Conservation (phyloP, 2,329 filamentous ascomycete species). For the Penicillium occitanis region DNA sequence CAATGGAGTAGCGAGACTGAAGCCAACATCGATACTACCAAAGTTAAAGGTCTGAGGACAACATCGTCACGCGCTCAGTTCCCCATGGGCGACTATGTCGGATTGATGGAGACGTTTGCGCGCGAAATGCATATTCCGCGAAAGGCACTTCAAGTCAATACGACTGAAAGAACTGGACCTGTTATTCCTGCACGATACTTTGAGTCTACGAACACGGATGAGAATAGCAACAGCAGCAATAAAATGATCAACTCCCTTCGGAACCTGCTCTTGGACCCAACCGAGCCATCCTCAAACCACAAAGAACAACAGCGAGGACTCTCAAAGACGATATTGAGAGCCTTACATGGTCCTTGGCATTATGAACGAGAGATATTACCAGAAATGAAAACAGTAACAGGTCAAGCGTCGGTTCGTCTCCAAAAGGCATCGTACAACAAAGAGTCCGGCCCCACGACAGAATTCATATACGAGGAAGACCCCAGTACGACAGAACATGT, state of each 20-base stretch:
- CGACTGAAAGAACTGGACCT: constrained; percentile 10
- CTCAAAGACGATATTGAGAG: constrained; percentile 16
- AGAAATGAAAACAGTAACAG: background rate
- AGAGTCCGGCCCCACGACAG: background rate
- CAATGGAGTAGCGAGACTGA: constrained; percentile 52
- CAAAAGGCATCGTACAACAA: background rate
- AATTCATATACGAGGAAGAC: constrained; percentile 9
- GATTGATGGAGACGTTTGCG: constrained; percentile 70
- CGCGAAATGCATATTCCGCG: constrained; percentile 56
- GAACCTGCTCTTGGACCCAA: background rate
- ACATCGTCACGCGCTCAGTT: constrained; percentile 57
- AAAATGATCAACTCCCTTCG: background rate
- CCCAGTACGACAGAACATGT: background rate
- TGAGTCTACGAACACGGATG: background rate
- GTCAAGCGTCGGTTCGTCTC: background rate
- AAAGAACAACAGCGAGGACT: constrained; percentile 1
- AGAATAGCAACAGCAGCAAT: background rate
- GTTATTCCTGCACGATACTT: constrained; percentile 17
- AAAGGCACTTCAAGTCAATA: background rate
- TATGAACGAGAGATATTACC: constrained; percentile 13
- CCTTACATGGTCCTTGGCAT: constrained; percentile 16
- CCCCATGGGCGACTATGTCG: constrained; percentile 79
- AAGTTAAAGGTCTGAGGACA: constrained; percentile 16
- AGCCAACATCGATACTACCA: constrained; percentile 28
- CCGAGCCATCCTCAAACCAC: background rate